Evolutionary conservation across 805 yeast genomes (phyloP).

Genomic region (Wickerhamomyces ciferrii): DNA sequence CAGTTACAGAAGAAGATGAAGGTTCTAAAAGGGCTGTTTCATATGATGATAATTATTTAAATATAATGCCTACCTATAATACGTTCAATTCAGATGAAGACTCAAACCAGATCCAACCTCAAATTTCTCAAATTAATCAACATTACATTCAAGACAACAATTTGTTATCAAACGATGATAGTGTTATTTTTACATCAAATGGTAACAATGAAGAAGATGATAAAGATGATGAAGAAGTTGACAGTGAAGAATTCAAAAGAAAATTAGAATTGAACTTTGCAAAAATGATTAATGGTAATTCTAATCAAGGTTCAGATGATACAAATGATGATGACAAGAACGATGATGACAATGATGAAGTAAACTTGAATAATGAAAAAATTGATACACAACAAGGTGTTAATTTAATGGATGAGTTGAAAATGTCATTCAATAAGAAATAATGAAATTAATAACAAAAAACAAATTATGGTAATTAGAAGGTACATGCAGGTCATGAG

Average conservation of each 20-base stretch:
- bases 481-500: slow-evolving; percentile 3
- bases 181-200: slow-evolving; percentile 14
- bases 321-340: neutral
- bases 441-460: slow-evolving; percentile 2
- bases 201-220: slow-evolving; percentile 1
- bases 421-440: slow-evolving; percentile 2
- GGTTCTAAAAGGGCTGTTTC: slow-evolving; percentile 8
- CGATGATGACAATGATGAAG: neutral
- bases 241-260: slow-evolving; percentile 12
- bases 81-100: neutral
- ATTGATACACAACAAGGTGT: slow-evolving; percentile 5
- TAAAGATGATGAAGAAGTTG: slow-evolving; percentile 2
- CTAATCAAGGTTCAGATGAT: neutral
- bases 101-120: neutral
- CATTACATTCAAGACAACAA: slow-evolving; percentile 13
- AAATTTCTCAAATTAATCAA: neutral
- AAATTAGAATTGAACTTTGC: slow-evolving; percentile 17
- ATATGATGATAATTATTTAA: slow-evolving; percentile 17
- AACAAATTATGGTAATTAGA: neutral
- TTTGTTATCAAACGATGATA: slow-evolving; percentile 20
- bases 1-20: slow-evolving; percentile 19
- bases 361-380: slow-evolving; percentile 5
- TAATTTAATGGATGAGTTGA: slow-evolving; percentile 14
- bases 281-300: slow-evolving; percentile 2
- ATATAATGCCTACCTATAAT: slow-evolving; percentile 3